Evolutionary conservation across 176 grass and related monocot species (phyloP), one percentile per base, ranked within the genome.

Genomic region (Bonia amplexicaulis): DNA sequence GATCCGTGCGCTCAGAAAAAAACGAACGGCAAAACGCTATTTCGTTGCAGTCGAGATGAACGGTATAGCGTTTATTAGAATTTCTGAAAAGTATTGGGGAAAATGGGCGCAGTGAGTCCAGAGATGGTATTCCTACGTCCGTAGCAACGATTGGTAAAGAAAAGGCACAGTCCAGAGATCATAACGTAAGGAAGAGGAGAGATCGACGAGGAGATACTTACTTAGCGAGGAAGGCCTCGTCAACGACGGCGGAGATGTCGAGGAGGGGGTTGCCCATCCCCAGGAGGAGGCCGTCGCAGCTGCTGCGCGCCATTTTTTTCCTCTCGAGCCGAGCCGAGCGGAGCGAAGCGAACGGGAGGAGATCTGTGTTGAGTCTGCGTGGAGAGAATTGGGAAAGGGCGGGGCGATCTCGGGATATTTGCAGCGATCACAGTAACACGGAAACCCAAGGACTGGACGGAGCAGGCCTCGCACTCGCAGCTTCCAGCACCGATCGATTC

Each of bases 251-350:
- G 57, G 96, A 98, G 47, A 98, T 95, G 89, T 98, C 93, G 66
- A 98, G 93, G 39, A 98, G 96, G 60, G 96, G 96, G 66, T 98
- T 98, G 27, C 96, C 93, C 96, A 95, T 98, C 73, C 96, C 96
- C 63, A 95, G 74, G 64, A 98, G 93, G 12, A 95, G 49, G 22
- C 96, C 96, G 41, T 98, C 93, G 63, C 12, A 61, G 84, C 64
- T 71, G 52, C 44, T 26, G 71, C 62, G 52, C 45, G 25, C 78
- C 69, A 85, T 85, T 80, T 87, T 79, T 35, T 35, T n/a, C 33
- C n/a, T 19, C 23, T 81, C 23, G 19, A 12, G 31, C 33, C 47
- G 65, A 73, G 73, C 73, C 33, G 54, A 35, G 66, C 16, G 40
- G 0, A 33, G 88, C 2, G 66, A 12, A 33, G 88, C 2, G 66